Percentiles rank a stretch among this genome's conserved stretches.
phyloP scores from a whole-genome alignment of 192 early-diverging fungal genomes.

The Backusella liffmaniae region DNA sequence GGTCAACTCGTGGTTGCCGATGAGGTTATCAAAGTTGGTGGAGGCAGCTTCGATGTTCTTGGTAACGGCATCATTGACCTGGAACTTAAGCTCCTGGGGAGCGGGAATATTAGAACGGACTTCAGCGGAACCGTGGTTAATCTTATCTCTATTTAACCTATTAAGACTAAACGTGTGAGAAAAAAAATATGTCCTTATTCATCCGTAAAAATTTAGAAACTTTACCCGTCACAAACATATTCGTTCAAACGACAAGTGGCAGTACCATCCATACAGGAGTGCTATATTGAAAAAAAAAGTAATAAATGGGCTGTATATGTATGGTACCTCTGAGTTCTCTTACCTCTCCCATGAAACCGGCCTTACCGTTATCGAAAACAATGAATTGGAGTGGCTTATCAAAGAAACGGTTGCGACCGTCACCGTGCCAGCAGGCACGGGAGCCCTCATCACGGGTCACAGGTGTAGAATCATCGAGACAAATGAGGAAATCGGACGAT shows the following conservation, averaged over 20 bases:
- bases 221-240: constrained; percentile 58
- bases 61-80: constrained; percentile 55
- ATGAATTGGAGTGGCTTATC: constrained; percentile 98
- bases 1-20: constrained; percentile 77
- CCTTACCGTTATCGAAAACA: constrained; percentile 96
- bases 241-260: constrained; percentile 88
- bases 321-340: not conserved
- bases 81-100: constrained; percentile 77
- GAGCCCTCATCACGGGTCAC: constrained; percentile 87
- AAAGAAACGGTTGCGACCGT: constrained; percentile 96
- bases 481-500: constrained; percentile 82
- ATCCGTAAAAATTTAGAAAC: not conserved
- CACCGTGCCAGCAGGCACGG: constrained; percentile 93
- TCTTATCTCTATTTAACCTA: constrained; percentile 58
- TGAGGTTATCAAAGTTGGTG: constrained; percentile 76
- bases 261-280: constrained; percentile 94
- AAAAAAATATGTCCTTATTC: not conserved
- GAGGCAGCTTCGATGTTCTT: constrained; percentile 65
- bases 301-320: not conserved
- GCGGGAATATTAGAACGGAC: constrained; percentile 57
- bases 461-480: constrained; percentile 87
- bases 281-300: constrained; percentile 36
- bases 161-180: constrained; percentile 5
- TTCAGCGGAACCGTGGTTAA: constrained; percentile 65
- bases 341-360: constrained; percentile 90